A percentile compares a stretch with the other conserved stretches of the same genome.
Conservation (phyloP, 2,329 filamentous ascomycete species). For the Cadophora malorum region DNA sequence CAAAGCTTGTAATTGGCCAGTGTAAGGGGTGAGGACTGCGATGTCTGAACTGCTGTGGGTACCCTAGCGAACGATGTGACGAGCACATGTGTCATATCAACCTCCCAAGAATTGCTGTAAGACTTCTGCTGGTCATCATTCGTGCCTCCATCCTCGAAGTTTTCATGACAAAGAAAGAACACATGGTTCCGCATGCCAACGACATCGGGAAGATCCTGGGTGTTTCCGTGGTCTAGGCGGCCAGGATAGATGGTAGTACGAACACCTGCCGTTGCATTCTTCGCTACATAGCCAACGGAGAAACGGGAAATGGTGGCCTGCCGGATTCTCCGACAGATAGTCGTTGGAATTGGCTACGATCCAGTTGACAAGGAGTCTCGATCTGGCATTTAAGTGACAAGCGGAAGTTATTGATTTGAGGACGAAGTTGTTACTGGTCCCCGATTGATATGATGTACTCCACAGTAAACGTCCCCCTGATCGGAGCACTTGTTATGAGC, state of each 20-base stretch:
- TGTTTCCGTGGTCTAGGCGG: conserved; percentile 36
- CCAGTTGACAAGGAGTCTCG: conserved; percentile 35
- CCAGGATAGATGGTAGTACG: conserved; percentile 37
- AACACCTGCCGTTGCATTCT: conserved; percentile 42
- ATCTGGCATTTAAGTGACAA: too few species aligned
- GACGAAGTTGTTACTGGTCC: too few species aligned
- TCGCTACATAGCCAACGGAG: conserved; percentile 41
- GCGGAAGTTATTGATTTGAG: too few species aligned
- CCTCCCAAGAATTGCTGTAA: conserved; percentile 61
- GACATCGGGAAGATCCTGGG: conserved; percentile 35
- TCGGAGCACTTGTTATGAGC: too few species aligned
- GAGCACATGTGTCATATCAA: conserved; percentile 66
- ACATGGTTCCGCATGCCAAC: conserved; percentile 41
- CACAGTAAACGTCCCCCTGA: too few species aligned
- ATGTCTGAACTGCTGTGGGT: conserved; percentile 65
- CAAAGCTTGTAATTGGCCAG: conserved; percentile 57
- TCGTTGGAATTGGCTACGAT: conserved; percentile 42
- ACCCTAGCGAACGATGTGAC: conserved; percentile 69
- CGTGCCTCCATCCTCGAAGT: conserved; percentile 32
- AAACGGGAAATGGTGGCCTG: conserved; percentile 34
- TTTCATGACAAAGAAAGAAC: conserved; percentile 40
- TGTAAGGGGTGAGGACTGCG: conserved; percentile 70
- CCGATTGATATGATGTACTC: too few species aligned
- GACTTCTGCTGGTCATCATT: conserved; percentile 31
- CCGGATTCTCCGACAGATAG: conserved; percentile 33